Evolutionary conservation across 257 asterid genomes (phyloP).

Genomic region (Scutellaria baicalensis): DNA sequence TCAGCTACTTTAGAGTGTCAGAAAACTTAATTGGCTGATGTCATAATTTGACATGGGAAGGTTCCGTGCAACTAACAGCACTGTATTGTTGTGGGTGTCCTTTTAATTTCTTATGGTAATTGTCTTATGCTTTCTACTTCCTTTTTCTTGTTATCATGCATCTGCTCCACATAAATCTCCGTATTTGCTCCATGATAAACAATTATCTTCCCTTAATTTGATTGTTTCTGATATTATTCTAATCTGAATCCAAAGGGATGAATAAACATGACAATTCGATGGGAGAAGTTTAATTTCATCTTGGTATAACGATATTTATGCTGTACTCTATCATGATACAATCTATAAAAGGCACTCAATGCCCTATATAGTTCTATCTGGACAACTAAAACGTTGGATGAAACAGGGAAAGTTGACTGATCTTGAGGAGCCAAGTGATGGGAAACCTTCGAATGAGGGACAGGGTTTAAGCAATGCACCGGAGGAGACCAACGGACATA

Average conservation of each 20-base stretch:
- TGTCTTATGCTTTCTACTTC: neutral
- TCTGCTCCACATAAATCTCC: neutral
- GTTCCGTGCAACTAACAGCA: neutral
- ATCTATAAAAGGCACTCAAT: too few relatives aligned
- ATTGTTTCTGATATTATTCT: neutral
- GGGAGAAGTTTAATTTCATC: neutral
- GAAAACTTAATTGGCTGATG: neutral
- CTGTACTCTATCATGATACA: neutral
- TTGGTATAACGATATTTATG: neutral
- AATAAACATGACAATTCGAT: neutral
- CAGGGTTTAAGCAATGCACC: slow-evolving; percentile 8
- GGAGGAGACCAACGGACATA: slow-evolving; percentile 33
- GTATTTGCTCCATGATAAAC: neutral
- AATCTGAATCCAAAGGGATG: neutral
- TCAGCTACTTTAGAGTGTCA: neutral
- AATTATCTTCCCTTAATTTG: neutral
- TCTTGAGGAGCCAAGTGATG: slow-evolving; percentile 45
- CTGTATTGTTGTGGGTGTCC: neutral
- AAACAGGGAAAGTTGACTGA: slow-evolving; percentile 44
- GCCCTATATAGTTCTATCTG: neutral
- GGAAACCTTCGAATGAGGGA: slow-evolving; percentile 26
- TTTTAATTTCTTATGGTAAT: neutral
- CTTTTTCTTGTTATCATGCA: neutral
- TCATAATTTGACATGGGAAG: neutral
- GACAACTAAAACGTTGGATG: neutral